Evolutionary conservation across 257 asterid species (phyloP).

Genomic region (Capsicum pubescens): DNA sequence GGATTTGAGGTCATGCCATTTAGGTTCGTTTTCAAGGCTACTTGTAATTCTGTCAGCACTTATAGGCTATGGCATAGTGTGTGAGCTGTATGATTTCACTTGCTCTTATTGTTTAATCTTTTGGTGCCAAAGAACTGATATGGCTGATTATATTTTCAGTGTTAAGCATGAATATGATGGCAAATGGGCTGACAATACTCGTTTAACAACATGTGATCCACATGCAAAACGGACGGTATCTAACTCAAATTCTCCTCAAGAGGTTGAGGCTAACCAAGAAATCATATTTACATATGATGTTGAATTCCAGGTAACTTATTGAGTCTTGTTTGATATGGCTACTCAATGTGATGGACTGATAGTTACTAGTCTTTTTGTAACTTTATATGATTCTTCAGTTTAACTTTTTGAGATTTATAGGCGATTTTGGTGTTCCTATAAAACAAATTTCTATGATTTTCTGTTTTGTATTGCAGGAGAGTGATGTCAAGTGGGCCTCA

Average conservation of each 20-base stretch:
- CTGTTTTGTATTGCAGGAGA: constrained; percentile 54
- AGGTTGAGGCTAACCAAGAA: constrained; percentile 68
- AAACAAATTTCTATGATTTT: not conserved
- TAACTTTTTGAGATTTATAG: not conserved
- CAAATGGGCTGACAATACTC: constrained; percentile 51
- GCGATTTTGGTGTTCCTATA: not conserved
- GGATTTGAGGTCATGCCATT: constrained; percentile 79
- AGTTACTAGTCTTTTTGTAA: not conserved
- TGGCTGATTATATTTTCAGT: constrained; percentile 40
- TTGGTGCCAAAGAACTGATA: constrained; percentile 25
- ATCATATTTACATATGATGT: constrained; percentile 78
- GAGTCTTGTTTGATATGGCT: not conserved
- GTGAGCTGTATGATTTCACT: not conserved
- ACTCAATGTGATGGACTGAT: not conserved
- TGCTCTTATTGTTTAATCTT: constrained; percentile 15
- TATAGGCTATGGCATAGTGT: not conserved
- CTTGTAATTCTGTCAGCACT: constrained; percentile 13
- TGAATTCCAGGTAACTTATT: constrained; percentile 53
- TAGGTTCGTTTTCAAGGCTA: constrained; percentile 46
- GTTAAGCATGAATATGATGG: constrained; percentile 75
- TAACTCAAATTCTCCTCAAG: constrained; percentile 68
- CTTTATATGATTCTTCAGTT: not conserved
- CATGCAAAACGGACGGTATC: constrained; percentile 59
- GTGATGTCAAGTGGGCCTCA: constrained; percentile 87
- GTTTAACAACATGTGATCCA: constrained; percentile 68